A percentile compares a stretch with the other conserved stretches of the same genome.
Evolutionary conservation across 2,329 filamentous ascomycete species (phyloP).

Genomic region (Calonectria honghensis): DNA sequence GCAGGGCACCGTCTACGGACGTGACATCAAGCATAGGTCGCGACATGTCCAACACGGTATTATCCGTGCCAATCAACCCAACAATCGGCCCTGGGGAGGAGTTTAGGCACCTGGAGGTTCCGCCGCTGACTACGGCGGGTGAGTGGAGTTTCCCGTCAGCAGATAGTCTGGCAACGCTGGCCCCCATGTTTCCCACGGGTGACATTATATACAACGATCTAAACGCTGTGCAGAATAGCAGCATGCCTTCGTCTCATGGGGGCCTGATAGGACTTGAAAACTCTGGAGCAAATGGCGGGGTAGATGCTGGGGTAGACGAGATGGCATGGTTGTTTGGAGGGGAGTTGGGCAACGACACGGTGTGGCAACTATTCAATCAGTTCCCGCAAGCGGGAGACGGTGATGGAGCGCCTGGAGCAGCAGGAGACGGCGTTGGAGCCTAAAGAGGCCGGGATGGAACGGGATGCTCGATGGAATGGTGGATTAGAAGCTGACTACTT

Average conservation of each 20-base stretch:
- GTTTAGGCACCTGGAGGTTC: constrained; percentile 34
- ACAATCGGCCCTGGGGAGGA: constrained; percentile 32
- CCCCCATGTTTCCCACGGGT: constrained; percentile 74
- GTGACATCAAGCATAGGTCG: constrained; percentile 17
- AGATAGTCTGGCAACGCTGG: constrained; percentile 71
- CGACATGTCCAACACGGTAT: constrained; percentile 31
- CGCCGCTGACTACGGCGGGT: constrained; percentile 31
- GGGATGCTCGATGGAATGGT: constrained; percentile 23
- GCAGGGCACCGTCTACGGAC: constrained; percentile 41
- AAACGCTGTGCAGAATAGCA: constrained; percentile 62
- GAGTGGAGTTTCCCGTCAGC: constrained; percentile 66
- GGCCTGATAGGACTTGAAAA: constrained; percentile 24
- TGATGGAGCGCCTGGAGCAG: constrained; percentile 19
- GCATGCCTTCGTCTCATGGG: constrained; percentile 48
- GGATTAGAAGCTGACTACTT: constrained; percentile 31
- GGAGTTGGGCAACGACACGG: constrained; percentile 72
- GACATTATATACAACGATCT: constrained; percentile 76
- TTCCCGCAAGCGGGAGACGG: constrained; percentile 59
- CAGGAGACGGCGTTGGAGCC: constrained; percentile 32
- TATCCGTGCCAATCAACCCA: constrained; percentile 45
- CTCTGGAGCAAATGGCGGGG: constrained; percentile 35
- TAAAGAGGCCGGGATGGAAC: constrained; percentile 30
- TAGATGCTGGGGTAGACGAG: constrained; percentile 40
- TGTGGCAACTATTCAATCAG: constrained; percentile 74
- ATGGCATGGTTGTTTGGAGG: constrained; percentile 72